phyloP scores from a whole-genome alignment of 108 stramenopile species.

The Cyclotella sp. region DNA sequence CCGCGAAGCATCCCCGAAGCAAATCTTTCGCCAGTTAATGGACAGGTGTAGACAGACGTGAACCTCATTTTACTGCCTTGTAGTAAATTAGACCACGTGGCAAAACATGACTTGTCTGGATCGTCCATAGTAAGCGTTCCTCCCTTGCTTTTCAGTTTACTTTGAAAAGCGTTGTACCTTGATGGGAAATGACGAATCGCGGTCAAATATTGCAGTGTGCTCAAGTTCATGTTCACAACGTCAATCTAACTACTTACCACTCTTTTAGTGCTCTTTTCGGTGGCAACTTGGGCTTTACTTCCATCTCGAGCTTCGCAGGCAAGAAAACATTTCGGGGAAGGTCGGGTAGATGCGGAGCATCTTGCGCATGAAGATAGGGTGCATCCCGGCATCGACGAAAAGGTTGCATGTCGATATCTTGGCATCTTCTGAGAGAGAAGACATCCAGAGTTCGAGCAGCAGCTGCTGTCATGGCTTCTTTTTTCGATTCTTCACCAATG shows the following conservation, averaged over 20 bases:
- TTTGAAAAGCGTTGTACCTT: conserved; percentile 2
- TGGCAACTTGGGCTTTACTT: background rate
- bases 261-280: conserved; percentile 25
- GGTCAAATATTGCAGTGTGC: background rate
- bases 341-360: conserved; percentile 23
- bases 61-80: conserved; percentile 6
- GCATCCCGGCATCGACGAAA: conserved; percentile 29
- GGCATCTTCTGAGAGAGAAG: conserved; percentile 33
- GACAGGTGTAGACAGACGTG: conserved; percentile 42
- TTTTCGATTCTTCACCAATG: conserved; percentile 11
- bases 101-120: conserved; percentile 13
- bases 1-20: conserved; percentile 16
- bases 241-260: background rate
- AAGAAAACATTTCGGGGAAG: conserved; percentile 21
- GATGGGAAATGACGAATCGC: background rate
- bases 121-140: conserved; percentile 1
- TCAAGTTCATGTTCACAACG: background rate
- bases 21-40: conserved; percentile 39
- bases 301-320: background rate
- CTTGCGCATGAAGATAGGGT: conserved; percentile 14
- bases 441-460: conserved; percentile 34
- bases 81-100: conserved; percentile 14
- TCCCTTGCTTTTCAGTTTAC: background rate
- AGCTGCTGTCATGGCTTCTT: conserved; percentile 27
- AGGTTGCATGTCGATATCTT: conserved; percentile 10